Evolutionary conservation across 192 early-diverging fungal genomes (phyloP), one percentile per base, ranked within the genome.

Genomic region (Spizellomyces sp.): DNA sequence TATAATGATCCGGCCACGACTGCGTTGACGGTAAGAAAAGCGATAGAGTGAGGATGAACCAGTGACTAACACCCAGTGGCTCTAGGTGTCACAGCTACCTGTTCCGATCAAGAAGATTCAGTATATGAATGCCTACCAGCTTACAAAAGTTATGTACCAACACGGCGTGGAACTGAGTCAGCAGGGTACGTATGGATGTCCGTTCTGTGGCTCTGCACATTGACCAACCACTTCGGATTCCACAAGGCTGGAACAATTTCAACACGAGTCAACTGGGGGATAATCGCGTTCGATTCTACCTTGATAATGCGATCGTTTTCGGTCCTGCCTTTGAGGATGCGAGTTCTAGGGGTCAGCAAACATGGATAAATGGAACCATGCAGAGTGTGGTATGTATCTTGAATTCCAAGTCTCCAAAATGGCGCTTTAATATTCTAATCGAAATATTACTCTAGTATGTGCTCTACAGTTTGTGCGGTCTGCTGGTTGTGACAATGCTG

Each of bases 221-320:
- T 22, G 7, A 7, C 4, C n/a, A 7, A 56, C 22, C n/a, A 56
- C 4, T 0, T 6, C 7, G n/a, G 54, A 4, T 5, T 56, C 22
- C 54, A 56, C 54, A n/a, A 56, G 54, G n/a, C 4, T n/a, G n/a
- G n/a, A 22, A 4, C 5, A 5, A 6, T 22, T 62, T 6, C 17
- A 62, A n/a, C 5, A 36, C 4, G 45, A 5, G 41, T 65, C 5
- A 7, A 0, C 64, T 62, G 5, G 6, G 5, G 15, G 58, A 75
- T 8, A 75, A 75, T 21, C 5, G 46, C 0, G 48, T 62, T 9
- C 65, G 73, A 10, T 75, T 69, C 48, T 75, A 67, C 54, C 54
- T 75, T 12, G 73, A 75, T 56, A 75, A 75, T 44, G 57, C 42
- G 1, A 12, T 67, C n/a, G 15, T 14, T 8, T 4, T 75, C 21